Base-by-base conservation (phyloP, 768 basidiomycete species). In the Cyclocybe cylindracea region DNA sequence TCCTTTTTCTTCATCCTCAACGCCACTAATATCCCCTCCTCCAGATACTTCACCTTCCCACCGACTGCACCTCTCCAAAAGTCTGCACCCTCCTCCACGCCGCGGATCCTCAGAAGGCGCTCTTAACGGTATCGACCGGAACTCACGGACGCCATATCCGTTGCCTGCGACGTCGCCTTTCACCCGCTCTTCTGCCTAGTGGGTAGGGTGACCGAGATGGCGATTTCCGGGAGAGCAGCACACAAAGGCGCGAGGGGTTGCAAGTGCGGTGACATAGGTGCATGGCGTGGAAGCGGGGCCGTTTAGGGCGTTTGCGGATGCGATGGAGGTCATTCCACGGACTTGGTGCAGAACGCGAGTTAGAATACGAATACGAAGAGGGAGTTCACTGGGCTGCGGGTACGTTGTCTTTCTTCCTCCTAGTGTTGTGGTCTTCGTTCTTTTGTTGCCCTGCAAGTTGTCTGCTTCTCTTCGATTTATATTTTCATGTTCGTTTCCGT, bases 41-140 rank as follows among this genome's bases (percentile, higher is more conserved):
- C 7, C 61, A 92, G 93, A 69, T 98, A 98, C 77, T 99, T 98
- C 70, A 94, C 31, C 97, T 98, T 85, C 24, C 5, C 24, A 24
- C 24, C 24, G 24, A 24, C 64, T 99, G 97, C 75, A 72, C 74
- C 34, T 76, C 79, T 10, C 97, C 97, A 4, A 96, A 97, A 74
- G 97, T 96, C 1, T 98, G 97, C 80, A 98, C 96, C 9, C 94
- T 98, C 71, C 84, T 99, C 43, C 89, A n/a, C n/a, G 98, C 11
- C 93, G 96, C 38, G 95, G 97, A 1, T 96, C 97, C 0, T 96
- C 94, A 3, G 98, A 98, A 70, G 97, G 98, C 64, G 93, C 98
- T 61, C 78, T 99, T 43, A 97, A 98, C 70, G 97, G 98, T 74
- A 92, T 98, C 60, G 96, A 98, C 69, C 85, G 96, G 45, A 99